Evolutionary conservation across 108 stramenopile species (phyloP).

Genomic region (Cyclotella atomus): DNA sequence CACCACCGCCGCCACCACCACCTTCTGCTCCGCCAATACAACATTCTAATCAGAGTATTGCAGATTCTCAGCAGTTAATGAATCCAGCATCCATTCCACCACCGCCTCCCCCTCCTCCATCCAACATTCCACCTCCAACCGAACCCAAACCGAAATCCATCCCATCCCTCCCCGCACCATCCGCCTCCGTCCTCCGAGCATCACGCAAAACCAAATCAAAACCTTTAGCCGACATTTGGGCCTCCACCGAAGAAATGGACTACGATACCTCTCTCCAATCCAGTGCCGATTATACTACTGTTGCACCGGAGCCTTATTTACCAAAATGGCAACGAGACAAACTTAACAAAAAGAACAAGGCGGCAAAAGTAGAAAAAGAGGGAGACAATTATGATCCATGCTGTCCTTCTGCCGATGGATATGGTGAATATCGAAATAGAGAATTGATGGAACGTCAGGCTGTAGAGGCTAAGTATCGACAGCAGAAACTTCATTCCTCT

Average conservation of each 20-base stretch:
- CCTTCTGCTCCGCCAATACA: too few relatives aligned
- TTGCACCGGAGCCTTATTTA: constrained; percentile 37
- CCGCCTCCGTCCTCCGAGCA: constrained; percentile 61
- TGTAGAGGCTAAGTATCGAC: constrained; percentile 18
- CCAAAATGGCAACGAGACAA: constrained; percentile 49
- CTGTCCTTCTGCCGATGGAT: constrained; percentile 48
- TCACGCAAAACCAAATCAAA: constrained; percentile 41
- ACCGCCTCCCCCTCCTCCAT: constrained; percentile 28
- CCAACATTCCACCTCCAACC: neutral
- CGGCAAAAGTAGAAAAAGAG: constrained; percentile 15
- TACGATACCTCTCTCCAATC: constrained; percentile 55
- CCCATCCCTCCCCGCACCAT: constrained; percentile 65
- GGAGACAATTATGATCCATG: constrained; percentile 42
- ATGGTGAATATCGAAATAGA: constrained; percentile 48
- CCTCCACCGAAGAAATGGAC: constrained; percentile 81
- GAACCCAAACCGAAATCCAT: constrained; percentile 15
- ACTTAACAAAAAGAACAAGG: constrained; percentile 58
- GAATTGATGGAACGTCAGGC: constrained; percentile 51
- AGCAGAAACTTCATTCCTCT: constrained; percentile 19
- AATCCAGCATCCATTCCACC: too few relatives aligned
- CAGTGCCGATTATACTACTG: neutral
- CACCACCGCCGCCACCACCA: too few relatives aligned
- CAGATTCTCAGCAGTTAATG: too few relatives aligned
- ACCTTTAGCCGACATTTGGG: constrained; percentile 79
- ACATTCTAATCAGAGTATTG: too few relatives aligned